Percentiles rank a stretch among this genome's conserved stretches.
phyloP scores from a whole-genome alignment of 352 stramenopile genomes.

The Thraustotheca clavata region DNA sequence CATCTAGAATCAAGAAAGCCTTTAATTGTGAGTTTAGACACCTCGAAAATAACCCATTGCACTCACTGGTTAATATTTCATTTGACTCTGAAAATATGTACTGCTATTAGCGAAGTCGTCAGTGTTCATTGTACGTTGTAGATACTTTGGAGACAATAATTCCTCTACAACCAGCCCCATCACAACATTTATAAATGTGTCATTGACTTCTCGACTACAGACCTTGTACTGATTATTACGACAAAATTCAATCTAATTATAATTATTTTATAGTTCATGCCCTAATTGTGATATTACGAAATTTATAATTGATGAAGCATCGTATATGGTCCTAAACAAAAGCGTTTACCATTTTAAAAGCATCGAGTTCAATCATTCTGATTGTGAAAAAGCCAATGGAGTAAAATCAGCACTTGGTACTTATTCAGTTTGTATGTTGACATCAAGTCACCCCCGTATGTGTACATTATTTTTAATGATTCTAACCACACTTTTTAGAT shows the following conservation, averaged over 20 bases:
- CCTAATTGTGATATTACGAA: not conserved
- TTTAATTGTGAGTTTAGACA: not conserved
- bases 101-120: not conserved
- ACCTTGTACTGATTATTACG: not conserved
- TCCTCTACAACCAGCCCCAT: not conserved
- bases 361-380: not conserved
- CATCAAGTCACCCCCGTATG: no score
- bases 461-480: no score
- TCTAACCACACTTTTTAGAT: no score
- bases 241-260: not conserved
- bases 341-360: not conserved
- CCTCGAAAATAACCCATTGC: not conserved
- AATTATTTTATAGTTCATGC: not conserved
- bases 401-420: not conserved
- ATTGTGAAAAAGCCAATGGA: not conserved
- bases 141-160: not conserved
- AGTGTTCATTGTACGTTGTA: not conserved
- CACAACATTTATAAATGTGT: not conserved
- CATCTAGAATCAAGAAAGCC: not conserved
- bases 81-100: constrained; percentile 1
- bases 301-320: not conserved
- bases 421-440: not conserved
- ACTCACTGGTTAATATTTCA: not conserved
- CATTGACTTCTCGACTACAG: not conserved
- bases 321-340: not conserved